Base-by-base conservation (phyloP, 2,329 filamentous ascomycete genomes). In the Bisporella sp. region DNA sequence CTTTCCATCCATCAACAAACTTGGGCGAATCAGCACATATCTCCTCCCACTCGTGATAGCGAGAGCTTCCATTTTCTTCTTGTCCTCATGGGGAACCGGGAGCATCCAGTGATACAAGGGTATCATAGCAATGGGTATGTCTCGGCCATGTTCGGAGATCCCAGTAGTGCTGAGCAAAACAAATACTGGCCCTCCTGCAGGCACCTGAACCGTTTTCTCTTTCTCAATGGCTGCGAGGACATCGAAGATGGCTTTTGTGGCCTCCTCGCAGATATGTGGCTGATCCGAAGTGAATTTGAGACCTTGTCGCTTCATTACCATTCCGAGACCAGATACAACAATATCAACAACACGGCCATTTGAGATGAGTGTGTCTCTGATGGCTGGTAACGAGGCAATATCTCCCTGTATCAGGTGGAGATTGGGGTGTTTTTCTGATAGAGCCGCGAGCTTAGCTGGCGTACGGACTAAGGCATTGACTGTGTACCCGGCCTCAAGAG, bases 301-400 rank as follows among this genome's bases (percentile, higher is more conserved):
- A 61, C 39, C 59, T 55, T 51, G 62, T 66, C 28, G 31, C 8
- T 51, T 35, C 7, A 57, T 41, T 2, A 37, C 39, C 48, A 57
- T 56, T 50, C 78, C 78, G 56, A 82, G 70, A 50, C 71, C 71
- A 50, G 66, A 75, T 50, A 79, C 58, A 37, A 81, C 60, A 2
- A 63, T 61, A 56, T 77, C 73, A 5, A 75, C 73, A 1, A 74
- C 57, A n/a, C 55, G 39, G 5, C 53, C 52, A 4, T 62, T 48
- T 45, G 13, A 13, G 31, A 37, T n/a, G 3, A 51, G 45, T 4
- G 49, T 45, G 5, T 28, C 6, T 12, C 45, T 51, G 7, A 47
- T 42, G 45, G 35, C 9, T 5, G 45, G 11, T 12, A 43, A 6
- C n/a, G 40, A 30, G 12, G n/a, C 5, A 11, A 51, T 47, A 21